These are phyloP conservation scores for Rosa chinensis DNA, from an alignment of 306 rosid genomes.

Conservation along the genomic window DNA sequence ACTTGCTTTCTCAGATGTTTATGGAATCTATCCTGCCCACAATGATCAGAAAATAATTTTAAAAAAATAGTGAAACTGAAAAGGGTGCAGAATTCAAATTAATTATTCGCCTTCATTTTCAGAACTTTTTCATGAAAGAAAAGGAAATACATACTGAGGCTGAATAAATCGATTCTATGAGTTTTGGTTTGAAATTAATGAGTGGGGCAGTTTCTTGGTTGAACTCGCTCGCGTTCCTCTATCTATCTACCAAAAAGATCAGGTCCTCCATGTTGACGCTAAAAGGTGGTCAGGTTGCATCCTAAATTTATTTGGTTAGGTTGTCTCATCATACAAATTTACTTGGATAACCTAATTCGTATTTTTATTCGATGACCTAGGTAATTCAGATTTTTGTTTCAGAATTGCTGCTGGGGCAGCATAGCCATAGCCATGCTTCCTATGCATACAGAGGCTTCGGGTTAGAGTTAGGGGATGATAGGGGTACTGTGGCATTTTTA, in stretches of 20 bases:
- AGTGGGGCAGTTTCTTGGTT: background rate
- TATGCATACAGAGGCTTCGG: no score
- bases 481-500: no score
- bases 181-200: background rate
- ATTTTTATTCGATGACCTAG: background rate
- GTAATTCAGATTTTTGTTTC: background rate
- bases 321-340: background rate
- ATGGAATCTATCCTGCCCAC: background rate
- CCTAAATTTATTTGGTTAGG: conserved; percentile 3
- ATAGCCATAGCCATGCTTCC: background rate
- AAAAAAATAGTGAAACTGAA: background rate
- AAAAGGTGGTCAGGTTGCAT: conserved; percentile 8
- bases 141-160: background rate
- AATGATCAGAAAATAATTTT: background rate
- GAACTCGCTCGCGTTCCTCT: background rate
- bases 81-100: background rate
- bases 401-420: background rate
- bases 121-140: background rate
- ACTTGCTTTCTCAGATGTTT: background rate
- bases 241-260: background rate
- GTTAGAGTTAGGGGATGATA: no score
- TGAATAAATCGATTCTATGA: conserved; percentile 3
- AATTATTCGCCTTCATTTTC: background rate
- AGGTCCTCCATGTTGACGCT: background rate
- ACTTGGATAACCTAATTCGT: background rate